These are phyloP conservation scores for Trypanosoma theileri DNA, from an alignment of 208 protist genomes.

Conservation along the genomic window DNA sequence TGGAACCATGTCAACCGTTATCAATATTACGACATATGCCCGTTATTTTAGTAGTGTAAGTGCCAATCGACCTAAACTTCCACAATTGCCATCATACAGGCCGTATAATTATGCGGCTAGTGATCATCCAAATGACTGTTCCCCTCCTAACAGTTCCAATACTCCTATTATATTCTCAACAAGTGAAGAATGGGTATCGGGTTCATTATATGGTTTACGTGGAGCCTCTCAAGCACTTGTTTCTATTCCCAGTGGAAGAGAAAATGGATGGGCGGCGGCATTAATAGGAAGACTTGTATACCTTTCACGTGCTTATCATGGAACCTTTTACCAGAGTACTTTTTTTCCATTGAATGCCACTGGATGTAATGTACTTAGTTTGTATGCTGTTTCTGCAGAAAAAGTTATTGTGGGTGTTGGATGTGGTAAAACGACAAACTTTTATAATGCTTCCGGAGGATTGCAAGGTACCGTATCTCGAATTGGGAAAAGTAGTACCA, in stretches of 20 bases:
- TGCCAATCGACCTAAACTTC: not conserved
- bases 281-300: not conserved
- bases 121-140: constrained; percentile 22
- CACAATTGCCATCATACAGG: not conserved
- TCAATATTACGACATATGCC: constrained; percentile 16
- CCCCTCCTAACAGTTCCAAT: not conserved
- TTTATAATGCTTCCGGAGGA: constrained; percentile 7
- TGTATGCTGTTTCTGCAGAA: constrained; percentile 1
- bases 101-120: constrained; percentile 20
- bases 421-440: constrained; percentile 1
- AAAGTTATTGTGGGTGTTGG: constrained; percentile 14
- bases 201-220: not conserved
- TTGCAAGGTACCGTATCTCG: not conserved
- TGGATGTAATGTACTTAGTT: constrained; percentile 1
- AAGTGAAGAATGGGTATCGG: constrained; percentile 16
- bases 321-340: constrained; percentile 4
- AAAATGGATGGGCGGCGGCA: constrained; percentile 8
- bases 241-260: not conserved
- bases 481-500: constrained; percentile 7
- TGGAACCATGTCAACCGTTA: constrained; percentile 12
- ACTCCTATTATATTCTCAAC: not conserved
- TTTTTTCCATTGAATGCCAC: not conserved
- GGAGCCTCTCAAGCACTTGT: not conserved
- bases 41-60: constrained; percentile 15
- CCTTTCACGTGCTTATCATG: constrained; percentile 4